Conservation (phyloP, 768 basidiomycete species). For the Suillus discolor region DNA sequence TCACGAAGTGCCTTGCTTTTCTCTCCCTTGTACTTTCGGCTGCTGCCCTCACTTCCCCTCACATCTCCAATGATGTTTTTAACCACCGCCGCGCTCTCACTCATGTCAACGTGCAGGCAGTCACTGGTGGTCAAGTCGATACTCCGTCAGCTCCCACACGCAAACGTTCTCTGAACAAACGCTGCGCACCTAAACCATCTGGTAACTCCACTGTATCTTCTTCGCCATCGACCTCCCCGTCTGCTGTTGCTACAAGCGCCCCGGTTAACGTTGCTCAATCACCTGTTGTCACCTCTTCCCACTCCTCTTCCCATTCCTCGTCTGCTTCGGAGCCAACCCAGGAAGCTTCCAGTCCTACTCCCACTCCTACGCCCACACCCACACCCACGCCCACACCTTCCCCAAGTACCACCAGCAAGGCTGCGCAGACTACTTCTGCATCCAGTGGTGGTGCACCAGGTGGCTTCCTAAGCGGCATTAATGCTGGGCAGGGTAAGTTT, state of each 20-base stretch:
- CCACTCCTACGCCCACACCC: slow-evolving; percentile 3
- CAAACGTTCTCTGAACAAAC: slow-evolving; percentile 32
- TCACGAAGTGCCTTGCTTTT: slow-evolving; percentile 46
- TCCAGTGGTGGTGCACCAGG: slow-evolving; percentile 1
- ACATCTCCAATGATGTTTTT: slow-evolving; percentile 32
- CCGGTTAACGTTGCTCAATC: slow-evolving; percentile 29
- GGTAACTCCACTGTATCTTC: slow-evolving; percentile 18
- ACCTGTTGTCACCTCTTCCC: neutral
- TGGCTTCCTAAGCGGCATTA: slow-evolving; percentile 49
- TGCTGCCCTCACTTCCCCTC: slow-evolving; percentile 38
- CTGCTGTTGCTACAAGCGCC: neutral
- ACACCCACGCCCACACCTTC: slow-evolving; percentile 6
- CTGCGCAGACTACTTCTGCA: slow-evolving; percentile 20
- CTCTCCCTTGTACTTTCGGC: slow-evolving; percentile 45
- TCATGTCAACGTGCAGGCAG: neutral
- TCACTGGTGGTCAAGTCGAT: neutral
- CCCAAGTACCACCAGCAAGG: slow-evolving; percentile 3
- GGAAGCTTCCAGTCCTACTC: neutral
- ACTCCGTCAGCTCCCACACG: slow-evolving; percentile 12
- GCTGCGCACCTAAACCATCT: slow-evolving; percentile 20
- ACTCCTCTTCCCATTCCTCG: neutral
- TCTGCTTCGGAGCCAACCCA: slow-evolving; percentile 7
- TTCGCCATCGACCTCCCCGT: neutral
- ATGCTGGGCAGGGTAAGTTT: slow-evolving; percentile 48
- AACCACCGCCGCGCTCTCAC: slow-evolving; percentile 23